Evolutionary conservation across 2,329 filamentous ascomycete species (phyloP).

Genomic region (Aspergillus tanneri): DNA sequence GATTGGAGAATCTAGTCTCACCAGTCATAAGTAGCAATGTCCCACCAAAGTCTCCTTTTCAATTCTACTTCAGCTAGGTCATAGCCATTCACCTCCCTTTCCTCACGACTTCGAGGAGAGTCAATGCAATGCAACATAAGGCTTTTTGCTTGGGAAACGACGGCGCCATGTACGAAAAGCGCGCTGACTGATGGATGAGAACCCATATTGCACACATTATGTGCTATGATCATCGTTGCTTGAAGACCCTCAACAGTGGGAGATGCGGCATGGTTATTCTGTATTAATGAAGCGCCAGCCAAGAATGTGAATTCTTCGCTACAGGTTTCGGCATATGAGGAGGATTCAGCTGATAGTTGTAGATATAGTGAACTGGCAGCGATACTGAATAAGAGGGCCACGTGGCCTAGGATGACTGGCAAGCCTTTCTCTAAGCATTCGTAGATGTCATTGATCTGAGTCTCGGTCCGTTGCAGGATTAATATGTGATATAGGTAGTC

Average conservation of each 20-base stretch:
- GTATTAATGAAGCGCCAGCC: conserved; percentile 32
- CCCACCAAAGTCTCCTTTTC: conserved; percentile 47
- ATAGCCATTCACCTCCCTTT: conserved; percentile 14
- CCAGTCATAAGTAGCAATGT: conserved; percentile 46
- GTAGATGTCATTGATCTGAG: conserved; percentile 33
- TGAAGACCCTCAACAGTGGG: conserved; percentile 37
- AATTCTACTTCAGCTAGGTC: conserved; percentile 36
- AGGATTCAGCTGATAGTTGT: conserved; percentile 21
- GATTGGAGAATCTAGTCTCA: conserved; percentile 17
- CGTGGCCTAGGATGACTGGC: conserved; percentile 24
- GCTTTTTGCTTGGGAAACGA: conserved; percentile 34
- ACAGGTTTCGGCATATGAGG: conserved; percentile 20
- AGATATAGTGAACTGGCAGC: conserved; percentile 32
- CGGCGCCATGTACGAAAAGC: conserved; percentile 25
- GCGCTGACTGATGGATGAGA: conserved; percentile 23
- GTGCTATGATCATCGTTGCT: conserved; percentile 31
- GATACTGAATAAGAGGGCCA: conserved; percentile 39
- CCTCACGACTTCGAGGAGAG: conserved; percentile 18
- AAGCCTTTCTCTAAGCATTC: conserved; percentile 18
- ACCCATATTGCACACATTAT: conserved; percentile 30
- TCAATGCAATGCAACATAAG: conserved; percentile 41
- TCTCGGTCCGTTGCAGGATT: conserved; percentile 24
- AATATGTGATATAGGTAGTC: conserved; percentile 40
- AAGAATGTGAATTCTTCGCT: conserved; percentile 32
- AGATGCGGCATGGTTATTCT: conserved; percentile 29